These are phyloP conservation scores for Byssochlamys sp. DNA, from an alignment of 2,329 filamentous ascomycete genomes.

Conservation along the genomic window DNA sequence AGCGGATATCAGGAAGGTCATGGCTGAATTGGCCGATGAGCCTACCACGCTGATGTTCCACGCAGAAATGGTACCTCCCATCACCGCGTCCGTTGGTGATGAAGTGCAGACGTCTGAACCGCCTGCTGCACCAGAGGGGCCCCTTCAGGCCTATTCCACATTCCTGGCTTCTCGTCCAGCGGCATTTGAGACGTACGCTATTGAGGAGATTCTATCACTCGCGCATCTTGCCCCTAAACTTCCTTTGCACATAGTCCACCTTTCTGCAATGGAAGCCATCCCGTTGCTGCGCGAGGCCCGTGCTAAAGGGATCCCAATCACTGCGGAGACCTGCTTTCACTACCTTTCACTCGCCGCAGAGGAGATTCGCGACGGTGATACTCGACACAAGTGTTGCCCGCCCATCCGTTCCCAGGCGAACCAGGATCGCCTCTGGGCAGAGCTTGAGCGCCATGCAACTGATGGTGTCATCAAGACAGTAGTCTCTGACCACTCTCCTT, in stretches of 20 bases:
- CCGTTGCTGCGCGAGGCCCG: conserved; percentile 69
- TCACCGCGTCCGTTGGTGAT: conserved; percentile 68
- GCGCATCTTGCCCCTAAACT: conserved; percentile 71
- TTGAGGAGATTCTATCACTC: conserved; percentile 74
- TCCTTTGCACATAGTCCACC: conserved; percentile 84
- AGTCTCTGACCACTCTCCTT: conserved; percentile 91
- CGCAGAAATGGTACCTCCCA: conserved; percentile 93
- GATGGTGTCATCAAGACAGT: conserved; percentile 83
- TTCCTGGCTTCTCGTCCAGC: conserved; percentile 87
- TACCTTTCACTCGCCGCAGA: conserved; percentile 80
- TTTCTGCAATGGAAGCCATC: conserved; percentile 81
- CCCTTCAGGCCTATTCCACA: conserved; percentile 69
- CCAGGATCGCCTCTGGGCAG: conserved; percentile 77
- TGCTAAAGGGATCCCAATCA: conserved; percentile 67
- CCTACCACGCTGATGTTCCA: conserved; percentile 97
- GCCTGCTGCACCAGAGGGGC: conserved; percentile 60
- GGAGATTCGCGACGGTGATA: conserved; percentile 73
- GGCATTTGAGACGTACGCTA: conserved; percentile 80
- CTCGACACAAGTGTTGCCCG: conserved; percentile 88
- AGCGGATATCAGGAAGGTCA: conserved; percentile 66
- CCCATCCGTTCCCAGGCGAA: conserved; percentile 75
- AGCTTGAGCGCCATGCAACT: conserved; percentile 50
- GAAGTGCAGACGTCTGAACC: conserved; percentile 60
- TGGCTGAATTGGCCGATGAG: conserved; percentile 67
- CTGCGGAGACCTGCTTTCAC: conserved; percentile 91